Conservation (phyloP, 257 asterid genomes). For the Solanum chiquidenum region DNA sequence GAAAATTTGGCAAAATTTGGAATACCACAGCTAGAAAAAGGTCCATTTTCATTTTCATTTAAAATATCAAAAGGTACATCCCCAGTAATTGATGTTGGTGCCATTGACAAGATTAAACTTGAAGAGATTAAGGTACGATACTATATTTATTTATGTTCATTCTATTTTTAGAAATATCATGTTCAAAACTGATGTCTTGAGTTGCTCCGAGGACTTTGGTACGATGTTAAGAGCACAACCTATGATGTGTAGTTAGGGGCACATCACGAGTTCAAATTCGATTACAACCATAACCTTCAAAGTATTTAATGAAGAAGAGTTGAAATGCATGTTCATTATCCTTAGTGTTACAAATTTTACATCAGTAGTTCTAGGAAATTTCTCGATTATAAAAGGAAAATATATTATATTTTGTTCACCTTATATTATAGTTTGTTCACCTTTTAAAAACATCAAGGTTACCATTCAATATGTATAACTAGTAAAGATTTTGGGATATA, state of each 20-base stretch:
- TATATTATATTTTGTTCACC: too few relatives aligned
- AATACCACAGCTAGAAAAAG: neutral
- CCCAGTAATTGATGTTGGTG: slow-evolving; percentile 17
- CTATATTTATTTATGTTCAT: neutral
- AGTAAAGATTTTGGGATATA: neutral
- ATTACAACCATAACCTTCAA: neutral
- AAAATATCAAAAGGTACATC: slow-evolving; percentile 27
- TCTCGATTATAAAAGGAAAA: too few relatives aligned
- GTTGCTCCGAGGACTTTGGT: neutral
- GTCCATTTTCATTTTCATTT: slow-evolving; percentile 33
- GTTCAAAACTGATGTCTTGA: neutral
- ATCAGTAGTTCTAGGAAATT: neutral
- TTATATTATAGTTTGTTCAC: neutral
- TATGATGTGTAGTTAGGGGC: neutral
- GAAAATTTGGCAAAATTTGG: slow-evolving; percentile 34
- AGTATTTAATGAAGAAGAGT: neutral
- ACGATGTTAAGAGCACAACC: neutral
- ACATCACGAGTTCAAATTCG: neutral
- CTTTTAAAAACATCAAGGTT: neutral
- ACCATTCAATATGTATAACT: neutral
- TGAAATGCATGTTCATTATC: neutral
- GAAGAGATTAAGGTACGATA: slow-evolving; percentile 26
- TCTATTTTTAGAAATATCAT: neutral
- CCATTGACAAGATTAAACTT: slow-evolving; percentile 11
- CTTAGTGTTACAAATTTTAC: neutral